Base-by-base conservation (phyloP, 495 filamentous ascomycete species). In the Lasiosphaeria ovina region DNA sequence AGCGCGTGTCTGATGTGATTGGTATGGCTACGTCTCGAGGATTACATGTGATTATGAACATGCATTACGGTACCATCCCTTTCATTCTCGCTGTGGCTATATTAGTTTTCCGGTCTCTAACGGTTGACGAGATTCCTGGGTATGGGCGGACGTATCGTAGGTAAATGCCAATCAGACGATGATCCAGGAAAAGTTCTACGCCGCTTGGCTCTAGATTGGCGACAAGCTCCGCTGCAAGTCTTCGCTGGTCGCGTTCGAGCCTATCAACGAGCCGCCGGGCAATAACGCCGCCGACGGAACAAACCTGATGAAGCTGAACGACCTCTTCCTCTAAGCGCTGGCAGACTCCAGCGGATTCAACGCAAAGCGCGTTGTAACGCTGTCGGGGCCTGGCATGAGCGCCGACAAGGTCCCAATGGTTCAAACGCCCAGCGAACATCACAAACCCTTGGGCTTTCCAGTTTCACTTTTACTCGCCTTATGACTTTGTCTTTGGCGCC, bases 381-480 rank as follows among this genome's bases (percentile, higher is more conserved):
- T 87, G 11, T 79, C 76, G 0, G 83, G 83, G 3, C 69, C 75
- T 5, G 74, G 76, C 24, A 73, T 81, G 67, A 81, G 86, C 59
- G 62, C 74, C 45, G 81, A 84, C 63, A 86, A 81, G 16, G 74
- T n/a, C 73, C 4, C 69, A 82, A 55, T 85, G 78, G 78, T 85
- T 86, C 62, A 68, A 73, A 51, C 67, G 68, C 14, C 81, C 81
- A 0, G 69, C 71, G 4, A 76, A 78, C 11, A 79, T 79, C 45
- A 71, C 76, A 0, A 85, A 85, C 50, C 84, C 84, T 3, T 87
- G 79, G 71, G 84, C 82, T 6, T 74, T 87, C 51, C 84, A 87
- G 64, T 84, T 85, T 67, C 84, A 86, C 59, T 85, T 85, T 65
- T 87, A 87, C 68, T 80, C 77, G 51, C 85, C 84, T 33, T 86